Evolutionary conservation across 805 yeast genomes (phyloP).

Genomic region (Kuraishia hungarica): DNA sequence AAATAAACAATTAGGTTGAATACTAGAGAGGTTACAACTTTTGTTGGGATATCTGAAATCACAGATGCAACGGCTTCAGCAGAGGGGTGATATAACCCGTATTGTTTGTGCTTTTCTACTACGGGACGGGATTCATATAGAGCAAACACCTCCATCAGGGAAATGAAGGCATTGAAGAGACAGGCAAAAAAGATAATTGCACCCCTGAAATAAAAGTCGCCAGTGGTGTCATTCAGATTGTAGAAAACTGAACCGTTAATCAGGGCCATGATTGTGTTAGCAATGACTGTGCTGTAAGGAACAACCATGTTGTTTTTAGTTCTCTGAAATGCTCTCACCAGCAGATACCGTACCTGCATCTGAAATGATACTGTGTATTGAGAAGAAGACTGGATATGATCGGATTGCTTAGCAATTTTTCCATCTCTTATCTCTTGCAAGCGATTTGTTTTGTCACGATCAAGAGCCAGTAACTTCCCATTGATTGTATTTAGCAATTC

Average conservation of each 20-base stretch:
- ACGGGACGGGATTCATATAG: slow-evolving; percentile 42
- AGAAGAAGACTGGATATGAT: slow-evolving; percentile 30
- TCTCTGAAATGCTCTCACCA: slow-evolving; percentile 35
- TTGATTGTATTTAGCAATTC: slow-evolving; percentile 36
- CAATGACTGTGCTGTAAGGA: slow-evolving; percentile 25
- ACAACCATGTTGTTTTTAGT: slow-evolving; percentile 35
- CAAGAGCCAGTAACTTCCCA: slow-evolving; percentile 9
- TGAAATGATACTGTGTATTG: slow-evolving; percentile 36
- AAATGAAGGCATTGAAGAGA: slow-evolving; percentile 34
- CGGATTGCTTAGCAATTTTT: slow-evolving; percentile 32
- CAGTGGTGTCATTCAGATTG: slow-evolving; percentile 27
- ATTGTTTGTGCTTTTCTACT: slow-evolving; percentile 50
- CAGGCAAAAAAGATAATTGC: slow-evolving; percentile 26
- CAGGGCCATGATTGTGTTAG: slow-evolving; percentile 37
- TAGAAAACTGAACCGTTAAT: slow-evolving; percentile 43
- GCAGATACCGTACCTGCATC: slow-evolving; percentile 37
- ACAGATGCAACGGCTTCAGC: slow-evolving; percentile 51
- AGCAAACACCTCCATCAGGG: slow-evolving; percentile 33
- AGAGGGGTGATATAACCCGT: slow-evolving; percentile 50
- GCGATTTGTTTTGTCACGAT: slow-evolving; percentile 12
- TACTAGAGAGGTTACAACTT: slow-evolving; percentile 30
- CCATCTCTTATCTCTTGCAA: slow-evolving; percentile 15
- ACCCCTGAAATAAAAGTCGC: slow-evolving; percentile 34
- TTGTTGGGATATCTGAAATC: slow-evolving; percentile 45
- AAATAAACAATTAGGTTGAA: slow-evolving; percentile 46